Evolutionary conservation across 75 land plant genomes (phyloP).

Genomic region (Pinus tabuliformis): DNA sequence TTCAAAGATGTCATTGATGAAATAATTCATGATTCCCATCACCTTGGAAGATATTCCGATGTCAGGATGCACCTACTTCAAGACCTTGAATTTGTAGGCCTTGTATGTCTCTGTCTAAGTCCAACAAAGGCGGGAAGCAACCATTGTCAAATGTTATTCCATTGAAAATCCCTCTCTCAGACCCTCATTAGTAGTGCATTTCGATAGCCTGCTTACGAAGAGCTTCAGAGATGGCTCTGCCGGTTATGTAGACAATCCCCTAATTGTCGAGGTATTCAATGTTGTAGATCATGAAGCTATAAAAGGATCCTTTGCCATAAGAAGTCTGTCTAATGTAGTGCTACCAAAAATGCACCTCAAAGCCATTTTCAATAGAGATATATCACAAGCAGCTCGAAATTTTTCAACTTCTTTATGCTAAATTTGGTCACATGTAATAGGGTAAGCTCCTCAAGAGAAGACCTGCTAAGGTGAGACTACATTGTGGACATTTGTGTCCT

Average conservation of each 20-base stretch:
- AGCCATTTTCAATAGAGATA: not conserved
- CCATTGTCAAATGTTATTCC: too few species aligned
- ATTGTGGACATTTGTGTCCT: too few species aligned
- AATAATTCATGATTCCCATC: conserved; percentile 28
- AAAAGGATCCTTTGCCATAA: not conserved
- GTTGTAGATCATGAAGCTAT: not conserved
- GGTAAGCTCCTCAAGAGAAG: too few species aligned
- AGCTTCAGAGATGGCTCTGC: not conserved
- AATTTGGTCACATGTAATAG: not conserved
- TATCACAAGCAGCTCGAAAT: too few species aligned
- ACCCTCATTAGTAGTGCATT: too few species aligned
- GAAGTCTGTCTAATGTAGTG: not conserved
- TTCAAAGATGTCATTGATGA: conserved; percentile 14
- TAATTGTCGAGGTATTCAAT: not conserved
- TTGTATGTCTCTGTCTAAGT: not conserved
- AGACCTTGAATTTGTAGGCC: conserved; percentile 10
- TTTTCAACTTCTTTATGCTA: not conserved
- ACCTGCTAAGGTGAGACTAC: too few species aligned
- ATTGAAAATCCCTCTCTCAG: too few species aligned
- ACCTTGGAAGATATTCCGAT: conserved; percentile 24
- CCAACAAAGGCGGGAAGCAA: too few species aligned
- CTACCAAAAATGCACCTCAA: not conserved
- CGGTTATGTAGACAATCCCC: not conserved
- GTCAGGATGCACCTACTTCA: conserved; percentile 24
- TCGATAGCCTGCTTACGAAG: not conserved